A percentile compares a stretch with the other conserved stretches of the same genome.
Evolutionary conservation across 305 asterid species (phyloP).

Genomic region (Ilex paraguariensis): DNA sequence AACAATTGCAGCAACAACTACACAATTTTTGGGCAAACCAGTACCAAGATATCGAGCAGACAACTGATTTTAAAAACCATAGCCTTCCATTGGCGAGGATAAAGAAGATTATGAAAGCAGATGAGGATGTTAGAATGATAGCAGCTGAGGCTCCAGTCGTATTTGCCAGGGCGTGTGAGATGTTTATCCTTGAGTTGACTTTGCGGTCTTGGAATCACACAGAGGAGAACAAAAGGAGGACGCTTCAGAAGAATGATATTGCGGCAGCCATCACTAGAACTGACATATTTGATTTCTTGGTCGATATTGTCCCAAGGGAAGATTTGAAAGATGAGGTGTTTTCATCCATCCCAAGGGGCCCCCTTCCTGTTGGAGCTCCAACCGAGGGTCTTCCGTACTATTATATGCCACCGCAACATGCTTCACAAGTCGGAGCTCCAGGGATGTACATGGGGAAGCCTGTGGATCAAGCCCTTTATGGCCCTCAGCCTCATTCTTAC

Average conservation of each 20-base stretch:
- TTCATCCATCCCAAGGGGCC: constrained; percentile 76
- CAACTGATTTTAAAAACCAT: constrained; percentile 80
- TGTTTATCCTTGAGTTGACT: constrained; percentile 93
- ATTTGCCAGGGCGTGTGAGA: constrained; percentile 92
- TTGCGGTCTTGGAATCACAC: constrained; percentile 93
- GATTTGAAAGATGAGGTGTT: constrained; percentile 90
- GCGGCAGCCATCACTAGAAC: constrained; percentile 97
- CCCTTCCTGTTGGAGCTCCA: constrained; percentile 73
- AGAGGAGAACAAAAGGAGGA: constrained; percentile 95
- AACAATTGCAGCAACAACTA: constrained; percentile 83
- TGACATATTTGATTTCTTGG: constrained; percentile 88
- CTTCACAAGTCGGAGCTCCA: constrained; percentile 56
- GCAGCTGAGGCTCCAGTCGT: constrained; percentile 95
- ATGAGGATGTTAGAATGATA: constrained; percentile 92
- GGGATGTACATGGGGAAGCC: constrained; percentile 85
- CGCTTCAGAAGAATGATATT: constrained; percentile 88
- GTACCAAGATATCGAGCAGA: constrained; percentile 71
- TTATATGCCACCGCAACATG: constrained; percentile 62
- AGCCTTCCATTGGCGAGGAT: constrained; percentile 92
- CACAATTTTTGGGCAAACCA: constrained; percentile 80
- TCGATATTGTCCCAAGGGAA: constrained; percentile 92
- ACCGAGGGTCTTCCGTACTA: constrained; percentile 83
- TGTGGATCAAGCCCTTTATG: constrained; percentile 68
- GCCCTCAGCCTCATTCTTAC: constrained; percentile 70
- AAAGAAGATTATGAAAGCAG: constrained; percentile 95